A percentile compares a stretch with the other conserved stretches of the same genome.
These are phyloP conservation scores for Vigna radiata DNA, from an alignment of 306 rosid genomes.

Conservation along the genomic window DNA sequence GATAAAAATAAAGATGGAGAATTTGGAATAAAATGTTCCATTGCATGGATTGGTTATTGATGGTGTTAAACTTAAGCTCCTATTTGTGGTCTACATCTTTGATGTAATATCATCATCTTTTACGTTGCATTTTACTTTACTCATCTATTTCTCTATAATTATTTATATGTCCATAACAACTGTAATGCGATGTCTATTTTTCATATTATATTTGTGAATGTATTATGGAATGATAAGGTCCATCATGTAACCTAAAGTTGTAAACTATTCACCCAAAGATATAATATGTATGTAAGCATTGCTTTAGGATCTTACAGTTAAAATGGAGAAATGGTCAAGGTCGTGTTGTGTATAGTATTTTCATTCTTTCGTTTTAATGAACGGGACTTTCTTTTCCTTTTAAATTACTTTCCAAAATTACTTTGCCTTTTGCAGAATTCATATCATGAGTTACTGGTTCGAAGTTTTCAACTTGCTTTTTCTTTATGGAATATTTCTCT, in stretches of 20 bases:
- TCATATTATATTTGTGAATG: conserved; percentile 22
- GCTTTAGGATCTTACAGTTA: not conserved
- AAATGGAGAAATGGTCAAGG: conserved; percentile 33
- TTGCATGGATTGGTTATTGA: conserved; percentile 4
- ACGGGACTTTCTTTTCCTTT: conserved; percentile 24
- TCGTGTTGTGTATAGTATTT: conserved; percentile 11
- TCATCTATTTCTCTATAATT: not conserved
- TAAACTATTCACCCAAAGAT: conserved; percentile 18
- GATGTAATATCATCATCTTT: conserved; percentile 25
- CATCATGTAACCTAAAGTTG: conserved; percentile 10
- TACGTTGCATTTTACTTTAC: not conserved
- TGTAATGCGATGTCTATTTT: conserved; percentile 3
- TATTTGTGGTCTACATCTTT: conserved; percentile 17
- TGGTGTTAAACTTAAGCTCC: conserved; percentile 5
- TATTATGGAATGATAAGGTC: conserved; percentile 28
- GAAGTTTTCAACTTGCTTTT: conserved; percentile 89
- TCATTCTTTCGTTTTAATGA: conserved; percentile 7
- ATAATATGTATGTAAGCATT: conserved; percentile 14
- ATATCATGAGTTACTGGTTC: conserved; percentile 76
- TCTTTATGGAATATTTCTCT: conserved; percentile 82
- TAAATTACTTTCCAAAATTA: conserved; percentile 16
- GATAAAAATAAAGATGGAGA: conserved; percentile 8
- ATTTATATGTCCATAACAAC: conserved; percentile 30
- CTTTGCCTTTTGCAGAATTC: conserved; percentile 67
- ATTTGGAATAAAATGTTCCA: conserved; percentile 10